Evolutionary conservation across 2,329 filamentous ascomycete genomes (phyloP), one percentile per base, ranked within the genome.

Genomic region (Fonsecaea pedrosoi): DNA sequence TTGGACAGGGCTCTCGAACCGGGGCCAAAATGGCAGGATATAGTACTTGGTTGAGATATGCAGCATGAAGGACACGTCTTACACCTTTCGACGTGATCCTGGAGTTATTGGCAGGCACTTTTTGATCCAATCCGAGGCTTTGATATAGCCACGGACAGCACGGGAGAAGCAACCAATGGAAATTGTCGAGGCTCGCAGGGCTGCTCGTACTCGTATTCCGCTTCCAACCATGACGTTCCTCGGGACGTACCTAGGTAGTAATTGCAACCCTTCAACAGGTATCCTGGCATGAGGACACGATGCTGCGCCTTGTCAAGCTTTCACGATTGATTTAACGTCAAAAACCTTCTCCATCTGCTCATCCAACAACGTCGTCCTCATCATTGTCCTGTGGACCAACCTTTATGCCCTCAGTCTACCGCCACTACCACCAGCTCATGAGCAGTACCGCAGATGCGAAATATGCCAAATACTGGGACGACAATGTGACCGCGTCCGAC

Each of bases 1-100:
- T 45, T 73, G 64, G 35, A 63, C 30, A 68, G 69, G 25, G 68
- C 70, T 2, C 25, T 70, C 21, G 67, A 67, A n/a, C 69, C 70
- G 9, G 70, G 66, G 32, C 70, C 70, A 30, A 54, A 38, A 40
- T 73, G 71, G 71, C 69, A 69, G 65, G 70, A 73, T 60, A 68
- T 73, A 34, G 64, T 73, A 5, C 65, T 73, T 15, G 71, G 71
- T 1, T 73, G 55, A 70, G 12, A 32, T 2, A 32, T 25, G 15
- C 21, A 55, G 34, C 21, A 30, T 34, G 13, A 54, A 3, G 15
- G 30, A n/a, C 53, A 21, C 34, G 38, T 21, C 13, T 12, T 4
- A 35, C n/a, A 13, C 18, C n/a, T 34, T 34, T n/a, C 2, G 2
- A 34, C 7, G n/a, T 34, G 54, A 13, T 50, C 3, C 18, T 50